Conservation (phyloP, 352 stramenopile species). For the Globisporangium okanoganense region DNA sequence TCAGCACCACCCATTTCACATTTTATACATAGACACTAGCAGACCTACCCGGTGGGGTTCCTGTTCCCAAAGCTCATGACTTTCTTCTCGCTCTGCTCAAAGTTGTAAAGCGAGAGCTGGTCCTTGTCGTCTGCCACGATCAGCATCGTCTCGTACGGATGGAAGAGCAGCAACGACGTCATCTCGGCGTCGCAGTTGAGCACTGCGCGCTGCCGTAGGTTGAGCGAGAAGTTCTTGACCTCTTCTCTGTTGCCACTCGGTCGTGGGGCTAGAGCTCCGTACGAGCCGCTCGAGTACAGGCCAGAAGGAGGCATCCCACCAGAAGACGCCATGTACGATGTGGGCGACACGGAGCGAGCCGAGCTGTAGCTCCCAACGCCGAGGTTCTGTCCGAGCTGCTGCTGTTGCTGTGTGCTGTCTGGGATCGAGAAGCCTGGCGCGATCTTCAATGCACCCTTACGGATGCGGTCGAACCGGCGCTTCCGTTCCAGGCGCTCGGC, state of each 20-base stretch:
- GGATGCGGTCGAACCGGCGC: conserved; percentile 62
- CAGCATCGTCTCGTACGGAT: conserved; percentile 93
- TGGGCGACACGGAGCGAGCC: conserved; percentile 13
- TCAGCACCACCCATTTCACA: neutral
- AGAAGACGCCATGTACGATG: conserved; percentile 12
- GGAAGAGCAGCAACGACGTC: conserved; percentile 95
- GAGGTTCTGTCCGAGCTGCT: neutral
- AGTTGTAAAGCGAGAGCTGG: conserved; percentile 95
- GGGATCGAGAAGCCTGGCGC: conserved; percentile 53
- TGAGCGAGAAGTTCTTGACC: conserved; percentile 76
- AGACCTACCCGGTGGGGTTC: conserved; percentile 70
- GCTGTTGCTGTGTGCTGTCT: neutral
- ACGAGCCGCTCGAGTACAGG: conserved; percentile 27
- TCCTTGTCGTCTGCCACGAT: conserved; percentile 94
- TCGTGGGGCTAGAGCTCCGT: conserved; percentile 21
- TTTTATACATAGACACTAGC: neutral
- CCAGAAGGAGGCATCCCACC: conserved; percentile 19
- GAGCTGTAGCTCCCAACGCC: conserved; percentile 11
- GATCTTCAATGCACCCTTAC: conserved; percentile 47
- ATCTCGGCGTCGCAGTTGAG: conserved; percentile 92
- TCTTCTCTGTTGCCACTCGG: conserved; percentile 52
- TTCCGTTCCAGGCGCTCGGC: conserved; percentile 62
- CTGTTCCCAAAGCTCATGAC: conserved; percentile 82
- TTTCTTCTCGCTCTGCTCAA: conserved; percentile 87
- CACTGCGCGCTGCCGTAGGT: conserved; percentile 88